phyloP scores from a whole-genome alignment of 2,329 filamentous ascomycete species.

The Alternaria sp. region DNA sequence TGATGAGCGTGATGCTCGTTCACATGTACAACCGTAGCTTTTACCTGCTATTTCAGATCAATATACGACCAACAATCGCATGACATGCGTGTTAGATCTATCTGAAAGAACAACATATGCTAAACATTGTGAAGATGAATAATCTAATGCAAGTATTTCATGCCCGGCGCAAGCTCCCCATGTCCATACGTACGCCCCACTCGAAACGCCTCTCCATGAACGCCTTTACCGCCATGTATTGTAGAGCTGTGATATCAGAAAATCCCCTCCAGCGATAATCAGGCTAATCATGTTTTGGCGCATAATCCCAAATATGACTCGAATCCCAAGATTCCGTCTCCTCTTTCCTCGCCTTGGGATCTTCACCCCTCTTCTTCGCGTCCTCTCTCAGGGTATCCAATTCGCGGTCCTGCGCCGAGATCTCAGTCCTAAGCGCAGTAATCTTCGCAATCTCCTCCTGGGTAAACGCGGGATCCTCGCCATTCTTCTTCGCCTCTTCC shows the following conservation, averaged over 20 bases:
- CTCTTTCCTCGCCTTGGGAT: constrained; percentile 38
- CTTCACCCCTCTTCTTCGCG: constrained; percentile 46
- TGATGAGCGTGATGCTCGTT: too few species aligned
- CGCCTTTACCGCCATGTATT: constrained; percentile 2
- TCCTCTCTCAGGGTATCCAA: constrained; percentile 40
- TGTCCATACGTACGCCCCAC: neutral
- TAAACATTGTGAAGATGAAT: too few species aligned
- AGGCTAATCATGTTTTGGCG: constrained; percentile 31
- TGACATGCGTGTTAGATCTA: neutral
- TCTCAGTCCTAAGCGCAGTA: constrained; percentile 27
- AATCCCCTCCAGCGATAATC: neutral
- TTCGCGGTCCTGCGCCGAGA: constrained; percentile 37
- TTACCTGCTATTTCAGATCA: too few species aligned
- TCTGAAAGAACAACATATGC: neutral
- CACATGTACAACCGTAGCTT: too few species aligned
- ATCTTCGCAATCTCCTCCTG: constrained; percentile 32
- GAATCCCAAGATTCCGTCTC: constrained; percentile 48
- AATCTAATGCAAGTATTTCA: neutral
- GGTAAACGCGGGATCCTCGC: constrained; percentile 30
- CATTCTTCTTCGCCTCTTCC: constrained; percentile 43
- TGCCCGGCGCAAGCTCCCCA: neutral
- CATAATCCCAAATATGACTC: constrained; percentile 48
- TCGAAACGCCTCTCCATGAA: constrained; percentile 23
- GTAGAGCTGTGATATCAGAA: neutral
- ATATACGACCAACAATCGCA: too few species aligned